Base-by-base conservation (phyloP, 2,329 filamentous ascomycete species). In the Emmonsiellopsis sp. region DNA sequence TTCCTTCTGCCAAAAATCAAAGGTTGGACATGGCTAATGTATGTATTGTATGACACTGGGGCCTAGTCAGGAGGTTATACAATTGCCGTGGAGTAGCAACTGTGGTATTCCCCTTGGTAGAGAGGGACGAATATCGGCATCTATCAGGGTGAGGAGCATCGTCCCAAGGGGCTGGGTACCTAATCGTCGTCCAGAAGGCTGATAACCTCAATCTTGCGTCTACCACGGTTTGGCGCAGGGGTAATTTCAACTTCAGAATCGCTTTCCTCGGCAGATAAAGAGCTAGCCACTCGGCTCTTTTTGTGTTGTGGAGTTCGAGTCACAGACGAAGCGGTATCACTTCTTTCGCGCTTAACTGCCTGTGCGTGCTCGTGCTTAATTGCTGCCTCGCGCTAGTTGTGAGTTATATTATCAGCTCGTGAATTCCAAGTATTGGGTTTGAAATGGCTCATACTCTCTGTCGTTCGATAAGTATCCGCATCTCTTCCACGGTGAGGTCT, bases 401-500 rank as follows among this genome's bases (percentile, higher is more conserved):
- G 7, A 6, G 15, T 6, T 4, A 40, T 15, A 26, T 26, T 26
- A 26, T 26, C 20, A 26, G 20, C 20, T 26, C 20, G 20, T 26
- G 20, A 5, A 26, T 5, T 26, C 5, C 20, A 26, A 26, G 20
- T 26, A 5, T 26, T 26, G 5, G 20, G 20, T 26, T 26, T 26
- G 8, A 26, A 49, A 49, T 7, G 5, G n/a, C n/a, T 30, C 54
- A 43, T 56, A 60, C 63, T 50, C 56, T 52, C 20, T 61, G 59
- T 15, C 58, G 58, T 16, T 51, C 51, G 3, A 62, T 26, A 5
- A 64, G 56, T 44, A 63, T 58, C 8, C 54, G 51, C 53, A 63
- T 52, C 48, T 67, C 65, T 13, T 63, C 60, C 16, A 42, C 8
- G 20, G 57, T 57, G 8, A 63, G 48, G 1, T 59, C 56, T 10